Base-by-base conservation (phyloP, 805 yeast species). In the fission yeast (Schizosaccharomyces pombe) region DNA sequence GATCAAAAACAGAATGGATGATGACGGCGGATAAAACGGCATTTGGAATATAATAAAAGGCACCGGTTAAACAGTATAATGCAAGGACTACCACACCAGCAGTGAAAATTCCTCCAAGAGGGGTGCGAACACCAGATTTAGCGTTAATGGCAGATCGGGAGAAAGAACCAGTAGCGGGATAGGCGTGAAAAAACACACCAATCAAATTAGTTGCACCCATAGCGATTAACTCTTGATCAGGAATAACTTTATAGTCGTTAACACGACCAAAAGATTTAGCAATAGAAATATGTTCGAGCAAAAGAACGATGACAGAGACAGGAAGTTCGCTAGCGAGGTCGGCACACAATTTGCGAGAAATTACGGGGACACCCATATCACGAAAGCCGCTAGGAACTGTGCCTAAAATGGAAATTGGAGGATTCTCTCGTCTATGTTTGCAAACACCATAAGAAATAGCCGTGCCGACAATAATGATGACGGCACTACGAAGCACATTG, bases 161-260 rank as follows among this genome's bases (percentile, higher is more conserved):
- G 67, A 87, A 87, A 1, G 96, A 87, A 51, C 96, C 96, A 3
- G 96, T 87, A 5, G 94, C 86, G 6, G 96, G 96, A 66, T 87
- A 87, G 5, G 96, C 95, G 62, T 77, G 75, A 75, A 87, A 87
- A 64, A 86, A 85, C 22, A 94, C 85, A 60, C 95, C 95, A 60
- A 87, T 73, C 65, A 87, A 73, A 68, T 87, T 87, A 55, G 91
- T 81, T 51, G 82, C 83, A 62, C 96, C 96, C 67, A 87, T 87
- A 47, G 96, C 95, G 63, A 87, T 75, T 55, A 87, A 75, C 67
- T 87, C 96, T 72, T 87, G 96, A 68, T 87, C 89, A 52, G 96
- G 95, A 57, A 80, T 76, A 61, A 87, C 80, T 62, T 84, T 85
- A 68, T 87, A 87, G 65, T 85, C 94, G 64, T 87, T 86, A 60